phyloP scores from a whole-genome alignment of 306 rosid species.

The Citrullus colocynthis region DNA sequence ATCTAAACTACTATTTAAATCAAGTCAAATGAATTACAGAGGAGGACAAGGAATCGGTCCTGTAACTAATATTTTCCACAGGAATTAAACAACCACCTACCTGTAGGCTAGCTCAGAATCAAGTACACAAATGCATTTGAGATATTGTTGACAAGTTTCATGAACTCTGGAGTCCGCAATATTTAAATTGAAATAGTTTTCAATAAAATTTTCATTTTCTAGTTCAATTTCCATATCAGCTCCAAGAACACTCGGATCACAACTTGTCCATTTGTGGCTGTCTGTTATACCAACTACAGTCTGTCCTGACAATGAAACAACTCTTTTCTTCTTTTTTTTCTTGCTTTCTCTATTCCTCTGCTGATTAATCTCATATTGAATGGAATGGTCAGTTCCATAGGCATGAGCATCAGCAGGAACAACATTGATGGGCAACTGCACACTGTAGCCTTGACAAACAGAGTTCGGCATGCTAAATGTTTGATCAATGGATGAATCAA shows the following conservation, averaged over 20 bases:
- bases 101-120: constrained; percentile 33
- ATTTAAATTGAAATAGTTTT: constrained; percentile 44
- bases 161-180: constrained; percentile 48
- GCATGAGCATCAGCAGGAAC: constrained; percentile 23
- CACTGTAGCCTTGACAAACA: neutral
- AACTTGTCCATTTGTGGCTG: constrained; percentile 14
- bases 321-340: constrained; percentile 53
- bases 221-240: constrained; percentile 18
- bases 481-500: constrained; percentile 23
- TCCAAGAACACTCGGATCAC: constrained; percentile 19
- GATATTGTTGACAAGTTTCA: constrained; percentile 46
- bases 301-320: constrained; percentile 34
- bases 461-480: constrained; percentile 13
- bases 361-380: constrained; percentile 25
- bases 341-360: constrained; percentile 37
- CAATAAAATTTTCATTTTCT: constrained; percentile 31
- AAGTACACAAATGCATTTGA: constrained; percentile 47
- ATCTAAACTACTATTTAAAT: neutral
- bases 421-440: constrained; percentile 13
- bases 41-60: neutral
- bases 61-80: neutral
- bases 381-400: constrained; percentile 13
- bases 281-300: constrained; percentile 20
- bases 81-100: constrained; percentile 12
- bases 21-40: neutral